Evolutionary conservation across 495 filamentous ascomycete species (phyloP).

Genomic region (Xylaria nigripes): DNA sequence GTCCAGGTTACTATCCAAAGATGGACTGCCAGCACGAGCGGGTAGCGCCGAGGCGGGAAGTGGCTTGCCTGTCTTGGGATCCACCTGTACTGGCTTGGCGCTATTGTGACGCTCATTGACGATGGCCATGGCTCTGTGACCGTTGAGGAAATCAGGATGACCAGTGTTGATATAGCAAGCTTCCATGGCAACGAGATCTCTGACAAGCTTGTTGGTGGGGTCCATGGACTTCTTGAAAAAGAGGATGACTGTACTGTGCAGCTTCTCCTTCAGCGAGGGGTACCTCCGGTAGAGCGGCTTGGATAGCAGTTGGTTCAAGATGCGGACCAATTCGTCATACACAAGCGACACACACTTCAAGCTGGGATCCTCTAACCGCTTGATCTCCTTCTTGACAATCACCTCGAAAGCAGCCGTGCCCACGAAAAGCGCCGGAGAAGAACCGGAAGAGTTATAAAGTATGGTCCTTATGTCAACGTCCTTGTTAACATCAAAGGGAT

Average conservation of each 20-base stretch:
- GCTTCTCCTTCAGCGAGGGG: constrained; percentile 89
- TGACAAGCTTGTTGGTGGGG: constrained; percentile 93
- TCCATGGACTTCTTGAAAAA: constrained; percentile 99
- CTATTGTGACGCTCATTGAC: constrained; percentile 82
- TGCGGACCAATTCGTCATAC: constrained; percentile 95
- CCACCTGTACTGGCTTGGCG: constrained; percentile 86
- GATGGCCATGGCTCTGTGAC: constrained; percentile 94
- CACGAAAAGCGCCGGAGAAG: constrained; percentile 94
- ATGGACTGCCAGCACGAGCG: constrained; percentile 62
- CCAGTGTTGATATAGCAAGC: constrained; percentile 97
- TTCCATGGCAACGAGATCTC: constrained; percentile 91
- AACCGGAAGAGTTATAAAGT: constrained; percentile 95
- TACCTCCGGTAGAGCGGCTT: constrained; percentile 91
- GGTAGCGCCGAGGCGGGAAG: constrained; percentile 57
- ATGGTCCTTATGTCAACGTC: constrained; percentile 96
- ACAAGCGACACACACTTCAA: constrained; percentile 94
- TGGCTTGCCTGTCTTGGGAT: constrained; percentile 97
- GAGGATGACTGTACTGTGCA: constrained; percentile 83
- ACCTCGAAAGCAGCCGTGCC: constrained; percentile 96
- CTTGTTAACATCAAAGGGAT: constrained; percentile 96
- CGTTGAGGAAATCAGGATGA: constrained; percentile 96
- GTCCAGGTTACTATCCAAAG: constrained; percentile 44
- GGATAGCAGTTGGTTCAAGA: constrained; percentile 78
- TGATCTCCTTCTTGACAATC: constrained; percentile 98
- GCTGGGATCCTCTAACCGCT: constrained; percentile 90